Evolutionary conservation across 1,284 basidiomycete genomes (phyloP).

Genomic region (Microbotryum lychnidis-dioicae): DNA sequence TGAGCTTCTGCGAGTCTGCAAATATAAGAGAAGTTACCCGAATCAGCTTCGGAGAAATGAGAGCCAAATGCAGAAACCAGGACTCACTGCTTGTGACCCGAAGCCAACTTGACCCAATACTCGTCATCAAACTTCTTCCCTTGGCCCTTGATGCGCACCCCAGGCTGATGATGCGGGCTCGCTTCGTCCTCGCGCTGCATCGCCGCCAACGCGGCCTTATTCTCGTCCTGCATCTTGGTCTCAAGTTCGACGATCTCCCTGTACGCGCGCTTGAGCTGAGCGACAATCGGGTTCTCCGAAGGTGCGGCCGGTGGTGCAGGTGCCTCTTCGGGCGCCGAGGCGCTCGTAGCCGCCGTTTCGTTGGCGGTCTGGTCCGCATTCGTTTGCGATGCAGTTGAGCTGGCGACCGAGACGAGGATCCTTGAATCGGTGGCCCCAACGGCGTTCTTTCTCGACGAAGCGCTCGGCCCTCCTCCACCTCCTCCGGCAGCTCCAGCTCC

Average conservation of each 20-base stretch:
- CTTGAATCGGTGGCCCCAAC: neutral
- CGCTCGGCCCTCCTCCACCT: conserved; percentile 45
- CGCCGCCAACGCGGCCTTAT: conserved; percentile 33
- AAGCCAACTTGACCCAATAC: conserved; percentile 33
- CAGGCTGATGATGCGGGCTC: conserved; percentile 30
- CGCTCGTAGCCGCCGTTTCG: neutral
- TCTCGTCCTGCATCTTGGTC: conserved; percentile 58
- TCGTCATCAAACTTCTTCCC: conserved; percentile 25
- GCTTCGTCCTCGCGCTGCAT: conserved; percentile 34
- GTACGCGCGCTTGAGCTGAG: conserved; percentile 71
- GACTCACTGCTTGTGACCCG: conserved; percentile 34
- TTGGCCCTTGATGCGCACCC: conserved; percentile 13
- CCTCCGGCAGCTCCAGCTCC: conserved; percentile 24
- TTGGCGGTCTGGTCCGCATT: conserved; percentile 3
- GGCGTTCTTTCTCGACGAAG: conserved; percentile 34
- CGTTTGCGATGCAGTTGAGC: conserved; percentile 20
- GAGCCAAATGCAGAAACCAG: neutral
- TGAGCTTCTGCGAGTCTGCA: conserved; percentile 75
- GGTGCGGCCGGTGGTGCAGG: conserved; percentile 58
- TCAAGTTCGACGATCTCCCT: conserved; percentile 65
- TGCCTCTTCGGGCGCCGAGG: conserved; percentile 59
- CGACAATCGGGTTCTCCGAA: conserved; percentile 59
- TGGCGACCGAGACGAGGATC: conserved; percentile 13
- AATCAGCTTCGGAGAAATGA: too few species aligned
- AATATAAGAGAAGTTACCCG: neutral